These are phyloP conservation scores for Leccinum subatratum DNA, from an alignment of 1,284 basidiomycete species.

Conservation along the genomic window DNA sequence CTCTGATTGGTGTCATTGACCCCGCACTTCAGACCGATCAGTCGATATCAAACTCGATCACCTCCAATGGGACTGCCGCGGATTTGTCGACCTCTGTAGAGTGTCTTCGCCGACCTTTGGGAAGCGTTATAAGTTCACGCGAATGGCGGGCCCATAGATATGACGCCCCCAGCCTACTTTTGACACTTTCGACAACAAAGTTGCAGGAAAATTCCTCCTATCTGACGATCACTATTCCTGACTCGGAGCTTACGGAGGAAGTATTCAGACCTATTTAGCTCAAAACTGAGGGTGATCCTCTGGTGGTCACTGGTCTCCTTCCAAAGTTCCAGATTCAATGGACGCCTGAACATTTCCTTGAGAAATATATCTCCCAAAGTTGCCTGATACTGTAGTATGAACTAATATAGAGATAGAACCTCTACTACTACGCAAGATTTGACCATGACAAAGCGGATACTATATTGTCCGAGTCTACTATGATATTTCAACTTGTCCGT, in stretches of 20 bases:
- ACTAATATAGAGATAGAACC: constrained; percentile 30
- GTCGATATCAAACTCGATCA: constrained; percentile 5
- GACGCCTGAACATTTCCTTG: constrained; percentile 78
- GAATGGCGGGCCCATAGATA: constrained; percentile 10
- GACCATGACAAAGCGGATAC: too few relatives aligned
- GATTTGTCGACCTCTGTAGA: constrained; percentile 11
- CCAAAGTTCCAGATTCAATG: constrained; percentile 65
- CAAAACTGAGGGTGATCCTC: constrained; percentile 53
- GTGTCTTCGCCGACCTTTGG: constrained; percentile 5
- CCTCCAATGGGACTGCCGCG: constrained; percentile 14
- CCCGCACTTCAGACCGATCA: constrained; percentile 24
- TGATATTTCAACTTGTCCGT: too few relatives aligned
- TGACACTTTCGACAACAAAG: constrained; percentile 18
- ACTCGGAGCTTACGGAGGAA: constrained; percentile 53
- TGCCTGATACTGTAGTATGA: constrained; percentile 74
- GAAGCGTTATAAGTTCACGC: constrained; percentile 13
- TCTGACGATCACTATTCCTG: constrained; percentile 44
- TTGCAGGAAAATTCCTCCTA: constrained; percentile 38
- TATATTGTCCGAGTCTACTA: too few relatives aligned
- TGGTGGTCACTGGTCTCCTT: constrained; percentile 68
- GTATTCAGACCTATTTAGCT: constrained; percentile 70
- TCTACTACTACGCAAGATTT: constrained; percentile 14
- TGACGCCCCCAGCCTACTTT: constrained; percentile 16
- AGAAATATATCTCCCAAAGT: constrained; percentile 60
- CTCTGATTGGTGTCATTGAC: constrained; percentile 22